phyloP scores from a whole-genome alignment of 1,139 yeast genomes.

The Entelexis sorbosivorans region DNA sequence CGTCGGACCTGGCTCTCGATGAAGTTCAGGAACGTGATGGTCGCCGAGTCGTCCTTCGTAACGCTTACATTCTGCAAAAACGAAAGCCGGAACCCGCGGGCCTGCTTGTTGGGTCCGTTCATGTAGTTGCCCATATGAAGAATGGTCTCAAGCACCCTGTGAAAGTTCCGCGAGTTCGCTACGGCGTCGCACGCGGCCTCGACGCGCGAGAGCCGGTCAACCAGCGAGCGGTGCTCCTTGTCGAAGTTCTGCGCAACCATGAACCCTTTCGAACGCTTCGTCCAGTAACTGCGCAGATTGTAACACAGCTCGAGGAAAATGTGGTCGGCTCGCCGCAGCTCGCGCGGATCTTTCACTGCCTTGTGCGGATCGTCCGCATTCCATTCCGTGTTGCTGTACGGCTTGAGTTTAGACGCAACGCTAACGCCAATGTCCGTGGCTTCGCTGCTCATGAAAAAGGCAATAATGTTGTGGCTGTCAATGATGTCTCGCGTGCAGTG shows the following conservation, averaged over 20 bases:
- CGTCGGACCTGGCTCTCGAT: conserved; percentile 69
- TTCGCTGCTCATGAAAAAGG: conserved; percentile 67
- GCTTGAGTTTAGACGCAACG: conserved; percentile 53
- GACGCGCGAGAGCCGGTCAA: conserved; percentile 46
- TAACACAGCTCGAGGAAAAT: conserved; percentile 67
- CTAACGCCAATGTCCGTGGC: conserved; percentile 62
- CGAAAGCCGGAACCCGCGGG: conserved; percentile 71
- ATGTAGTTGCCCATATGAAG: conserved; percentile 83
- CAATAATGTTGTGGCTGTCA: conserved; percentile 60
- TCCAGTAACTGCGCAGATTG: conserved; percentile 77
- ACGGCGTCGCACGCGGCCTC: conserved; percentile 59
- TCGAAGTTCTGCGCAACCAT: conserved; percentile 56
- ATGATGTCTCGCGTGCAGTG: conserved; percentile 62
- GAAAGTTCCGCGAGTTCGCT: conserved; percentile 52
- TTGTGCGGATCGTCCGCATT: conserved; percentile 29
- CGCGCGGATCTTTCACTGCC: conserved; percentile 50
- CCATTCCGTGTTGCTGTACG: conserved; percentile 51
- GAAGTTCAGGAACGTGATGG: conserved; percentile 74
- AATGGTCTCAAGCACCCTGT: conserved; percentile 60
- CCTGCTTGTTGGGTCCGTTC: conserved; percentile 76
- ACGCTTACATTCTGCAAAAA: conserved; percentile 74
- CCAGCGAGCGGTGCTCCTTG: conserved; percentile 61
- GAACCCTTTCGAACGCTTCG: conserved; percentile 69
- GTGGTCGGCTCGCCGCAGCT: conserved; percentile 70
- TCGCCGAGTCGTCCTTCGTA: conserved; percentile 71